These are phyloP conservation scores for Rhododendron kiyosumense DNA, from an alignment of 148 eudicot species.

Conservation along the genomic window DNA sequence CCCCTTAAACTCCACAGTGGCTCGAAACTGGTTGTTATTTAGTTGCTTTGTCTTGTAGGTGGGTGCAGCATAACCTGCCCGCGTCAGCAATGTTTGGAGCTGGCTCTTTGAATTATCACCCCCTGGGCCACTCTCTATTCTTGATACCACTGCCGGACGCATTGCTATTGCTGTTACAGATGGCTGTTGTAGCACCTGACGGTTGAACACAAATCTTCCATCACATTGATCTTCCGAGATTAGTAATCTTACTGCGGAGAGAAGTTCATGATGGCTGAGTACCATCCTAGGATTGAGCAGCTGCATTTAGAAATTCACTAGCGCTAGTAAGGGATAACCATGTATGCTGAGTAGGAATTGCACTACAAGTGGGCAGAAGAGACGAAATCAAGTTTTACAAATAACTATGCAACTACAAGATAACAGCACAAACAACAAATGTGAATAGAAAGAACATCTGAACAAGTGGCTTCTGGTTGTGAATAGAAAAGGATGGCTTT, in stretches of 20 bases:
- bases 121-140: slow-evolving; percentile 79
- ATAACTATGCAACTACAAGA: not conserved
- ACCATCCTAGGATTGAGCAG: slow-evolving; percentile 71
- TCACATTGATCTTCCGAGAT: slow-evolving; percentile 65
- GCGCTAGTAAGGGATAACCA: not conserved
- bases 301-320: slow-evolving; percentile 34
- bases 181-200: slow-evolving; percentile 36
- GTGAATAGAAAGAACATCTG: not conserved
- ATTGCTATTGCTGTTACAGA: slow-evolving; percentile 28
- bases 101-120: slow-evolving; percentile 93
- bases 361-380: not conserved
- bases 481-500: not conserved
- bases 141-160: slow-evolving; percentile 32
- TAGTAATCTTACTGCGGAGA: slow-evolving; percentile 62
- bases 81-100: slow-evolving; percentile 76
- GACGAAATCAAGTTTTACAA: not conserved
- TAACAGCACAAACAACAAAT: not conserved
- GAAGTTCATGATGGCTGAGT: slow-evolving; percentile 49
- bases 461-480: not conserved
- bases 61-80: slow-evolving; percentile 77
- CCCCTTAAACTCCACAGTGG: slow-evolving; percentile 76
- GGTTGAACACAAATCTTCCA: slow-evolving; percentile 73
- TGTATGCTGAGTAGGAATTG: not conserved
- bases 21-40: slow-evolving; percentile 61
- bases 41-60: slow-evolving; percentile 57